Evolutionary conservation across 2,329 filamentous ascomycete species (phyloP), one percentile per base, ranked within the genome.

Genomic region (Phialophora macrospora): DNA sequence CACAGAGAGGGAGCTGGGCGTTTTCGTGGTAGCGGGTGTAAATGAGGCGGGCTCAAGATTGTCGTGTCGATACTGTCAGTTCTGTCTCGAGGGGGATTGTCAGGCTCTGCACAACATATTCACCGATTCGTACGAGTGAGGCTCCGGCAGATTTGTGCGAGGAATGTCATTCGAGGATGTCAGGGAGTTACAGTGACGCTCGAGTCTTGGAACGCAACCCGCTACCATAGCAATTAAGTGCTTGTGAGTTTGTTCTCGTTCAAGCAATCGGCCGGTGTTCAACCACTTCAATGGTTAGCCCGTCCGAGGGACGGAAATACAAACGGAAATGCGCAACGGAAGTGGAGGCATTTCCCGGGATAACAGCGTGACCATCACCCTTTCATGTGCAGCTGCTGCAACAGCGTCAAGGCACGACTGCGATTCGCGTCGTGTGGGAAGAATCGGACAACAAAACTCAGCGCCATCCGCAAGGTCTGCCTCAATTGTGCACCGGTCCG

Each of bases 361-460:
- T 14, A 41, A 41, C 34, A 17, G 5, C 34, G 1, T 17, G 34
- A 17, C 6, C 6, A 41, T 41, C 34, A 41, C 34, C 6, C 14
- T 41, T 17, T 41, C 34, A 1, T 41, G 14, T 41, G 34, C 14
- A 41, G 34, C 46, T 24, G 20, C 6, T 49, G 46, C 12, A 49
- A 49, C 46, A 49, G 17, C 17, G 22, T 49, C 20, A 14, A 4
- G 20, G 51, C 51, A 11, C 51, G 51, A 54, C 17, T n/a, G 20
- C 34, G 41, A 49, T 32, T 60, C 17, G 22, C 12, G 17, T 44
- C 57, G 32, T 51, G 7, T 12, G 60, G 54, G 9, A 63, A 63
- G 5, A 63, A 12, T n/a, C 60, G 54, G 14, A 57, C 54, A 17
- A 63, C 60, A 28, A 57, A 63, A 22, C 3, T n/a, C 32, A 63